Evolutionary conservation across 768 basidiomycete genomes (phyloP), one percentile per base, ranked within the genome.

Genomic region (Jaapia argillacea): DNA sequence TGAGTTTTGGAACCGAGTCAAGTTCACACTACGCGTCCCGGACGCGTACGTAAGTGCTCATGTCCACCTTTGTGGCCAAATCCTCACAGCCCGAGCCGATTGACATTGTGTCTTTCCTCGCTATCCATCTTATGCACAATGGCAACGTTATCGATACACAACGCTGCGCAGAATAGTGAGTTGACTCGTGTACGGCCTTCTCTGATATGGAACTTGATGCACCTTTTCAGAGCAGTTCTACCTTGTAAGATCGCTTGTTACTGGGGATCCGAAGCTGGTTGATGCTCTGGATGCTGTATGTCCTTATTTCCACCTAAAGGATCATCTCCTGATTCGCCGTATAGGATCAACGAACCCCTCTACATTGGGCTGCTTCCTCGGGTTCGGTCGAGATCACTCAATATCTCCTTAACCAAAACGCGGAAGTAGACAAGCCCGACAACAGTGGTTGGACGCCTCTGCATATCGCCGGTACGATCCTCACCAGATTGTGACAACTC

Each of bases 301-400:
- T 18, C 38, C 23, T 24, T 12, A 2, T 27, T 41, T 37, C 12
- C n/a, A 27, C 10, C 28, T 22, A 3, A 22, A 20, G 16, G 7
- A 20, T 21, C n/a, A 38, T 36, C 41, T 14, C 10, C 22, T 31
- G 28, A 42, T 18, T 24, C 31, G 13, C n/a, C 33, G 26, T 21
- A 23, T 6, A 88, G 85, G 87, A 91, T 57, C 80, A 71, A 28
- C 70, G 88, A 25, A 86, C 88, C 0, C 74, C 88, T 6, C 62
- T 91, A n/a, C 88, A 91, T 54, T 89, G 86, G 85, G 84, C 86
- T 45, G 78, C 86, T 10, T 81, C 80, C 7, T 77, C 77, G 16
- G 86, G 85, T 41, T 72, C 80, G 31, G 58, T 75, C 44, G 83
- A 85, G 43, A 77, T 86, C 48, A 71, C 58, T 23, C 67, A 73